Percentiles rank a stretch among this genome's conserved stretches.
Conservation (phyloP, 1,284 basidiomycete genomes). For the Melampsora americana region DNA sequence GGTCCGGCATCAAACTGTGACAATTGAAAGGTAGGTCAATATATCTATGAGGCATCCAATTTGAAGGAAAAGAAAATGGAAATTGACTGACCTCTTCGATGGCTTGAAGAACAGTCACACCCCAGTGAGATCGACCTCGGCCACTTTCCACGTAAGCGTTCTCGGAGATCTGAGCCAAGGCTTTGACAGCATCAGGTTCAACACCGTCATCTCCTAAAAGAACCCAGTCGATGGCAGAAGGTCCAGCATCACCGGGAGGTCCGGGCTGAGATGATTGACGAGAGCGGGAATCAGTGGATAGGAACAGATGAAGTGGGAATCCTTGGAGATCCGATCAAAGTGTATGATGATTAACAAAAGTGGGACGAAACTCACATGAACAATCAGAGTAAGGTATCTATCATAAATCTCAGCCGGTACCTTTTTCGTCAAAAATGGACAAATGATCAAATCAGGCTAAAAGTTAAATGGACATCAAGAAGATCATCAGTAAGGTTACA, state of each 20-base stretch:
- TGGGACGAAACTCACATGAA: conserved; percentile 50
- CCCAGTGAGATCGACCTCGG: conserved; percentile 55
- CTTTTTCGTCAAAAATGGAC: conserved; percentile 57
- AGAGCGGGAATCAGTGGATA: neutral
- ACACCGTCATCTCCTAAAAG: conserved; percentile 57
- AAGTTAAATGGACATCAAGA: neutral
- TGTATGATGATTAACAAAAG: neutral
- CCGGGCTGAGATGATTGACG: conserved; percentile 50
- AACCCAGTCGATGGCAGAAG: conserved; percentile 58
- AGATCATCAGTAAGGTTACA: neutral
- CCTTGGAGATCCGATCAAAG: too few relatives aligned
- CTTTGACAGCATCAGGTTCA: conserved; percentile 50
- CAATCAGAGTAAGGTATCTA: conserved; percentile 56
- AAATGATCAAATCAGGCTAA: conserved; percentile 56
- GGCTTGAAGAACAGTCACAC: conserved; percentile 54
- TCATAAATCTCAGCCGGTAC: conserved; percentile 56
- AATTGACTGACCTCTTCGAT: conserved; percentile 36
- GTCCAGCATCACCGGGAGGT: conserved; percentile 58
- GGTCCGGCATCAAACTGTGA: conserved; percentile 57
- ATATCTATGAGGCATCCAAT: too few relatives aligned
- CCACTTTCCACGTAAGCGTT: conserved; percentile 32
- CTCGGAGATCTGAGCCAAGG: conserved; percentile 52
- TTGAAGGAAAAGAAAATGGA: neutral
- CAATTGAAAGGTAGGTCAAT: neutral
- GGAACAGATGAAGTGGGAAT: too few relatives aligned